Conservation (phyloP, 331 rosid species). For the Spiraea crenata region DNA sequence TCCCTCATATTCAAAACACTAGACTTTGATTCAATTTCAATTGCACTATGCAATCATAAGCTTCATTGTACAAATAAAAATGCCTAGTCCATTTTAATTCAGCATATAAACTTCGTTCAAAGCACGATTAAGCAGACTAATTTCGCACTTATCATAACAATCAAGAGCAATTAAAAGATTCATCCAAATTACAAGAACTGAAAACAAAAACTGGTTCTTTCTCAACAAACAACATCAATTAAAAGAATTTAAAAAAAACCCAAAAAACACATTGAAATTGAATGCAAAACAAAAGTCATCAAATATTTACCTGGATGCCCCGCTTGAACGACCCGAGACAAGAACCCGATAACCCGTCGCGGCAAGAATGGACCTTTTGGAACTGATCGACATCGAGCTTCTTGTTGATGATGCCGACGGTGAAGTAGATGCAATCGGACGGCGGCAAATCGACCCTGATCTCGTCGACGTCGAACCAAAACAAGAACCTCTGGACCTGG, state of each 20-base stretch:
- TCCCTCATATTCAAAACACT: neutral
- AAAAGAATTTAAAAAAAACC: neutral
- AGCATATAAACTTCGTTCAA: neutral
- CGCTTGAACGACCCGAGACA: conserved; percentile 32
- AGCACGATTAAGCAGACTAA: neutral
- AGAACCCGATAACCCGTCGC: conserved; percentile 29
- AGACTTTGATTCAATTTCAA: neutral
- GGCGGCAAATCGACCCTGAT: conserved; percentile 97
- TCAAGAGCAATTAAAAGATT: neutral
- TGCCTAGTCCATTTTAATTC: neutral
- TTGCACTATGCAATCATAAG: neutral
- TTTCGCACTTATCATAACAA: neutral
- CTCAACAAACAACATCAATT: no score
- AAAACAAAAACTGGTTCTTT: neutral
- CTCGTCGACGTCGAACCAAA: conserved; percentile 83
- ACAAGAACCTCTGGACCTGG: conserved; percentile 61
- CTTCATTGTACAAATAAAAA: neutral
- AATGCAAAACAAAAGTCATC: no score
- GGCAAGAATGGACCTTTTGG: conserved; percentile 65
- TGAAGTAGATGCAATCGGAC: conserved; percentile 66
- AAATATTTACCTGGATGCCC: conserved; percentile 37
- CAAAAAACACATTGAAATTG: no score
- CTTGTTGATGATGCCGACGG: conserved; percentile 82
- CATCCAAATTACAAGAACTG: no score
- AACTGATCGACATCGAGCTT: conserved; percentile 75